A percentile compares a stretch with the other conserved stretches of the same genome.
phyloP scores from a whole-genome alignment of 1,284 basidiomycete genomes.

The Waitea zeae region DNA sequence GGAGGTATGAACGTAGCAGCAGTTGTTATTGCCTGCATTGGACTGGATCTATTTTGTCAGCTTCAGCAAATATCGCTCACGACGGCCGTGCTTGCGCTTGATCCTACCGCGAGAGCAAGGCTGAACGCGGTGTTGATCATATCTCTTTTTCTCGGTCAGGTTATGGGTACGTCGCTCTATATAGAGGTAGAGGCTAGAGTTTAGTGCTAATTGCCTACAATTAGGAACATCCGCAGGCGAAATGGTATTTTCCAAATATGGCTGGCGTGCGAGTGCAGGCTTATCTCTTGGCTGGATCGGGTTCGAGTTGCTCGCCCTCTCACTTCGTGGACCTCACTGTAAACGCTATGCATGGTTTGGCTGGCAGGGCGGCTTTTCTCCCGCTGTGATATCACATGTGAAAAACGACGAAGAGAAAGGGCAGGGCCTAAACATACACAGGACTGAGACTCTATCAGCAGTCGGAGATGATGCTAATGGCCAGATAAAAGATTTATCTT shows the following conservation, averaged over 20 bases:
- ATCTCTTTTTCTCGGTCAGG: conserved; percentile 8
- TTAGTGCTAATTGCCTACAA: no score
- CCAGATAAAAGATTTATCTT: no score
- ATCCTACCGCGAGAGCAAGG: conserved; percentile 22
- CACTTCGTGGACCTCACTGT: conserved; percentile 25
- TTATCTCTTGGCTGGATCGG: conserved; percentile 28
- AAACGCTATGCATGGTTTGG: conserved; percentile 20
- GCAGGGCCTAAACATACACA: no score
- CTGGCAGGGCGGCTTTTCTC: conserved; percentile 19
- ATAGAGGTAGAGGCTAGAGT: no score
- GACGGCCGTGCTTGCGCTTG: conserved; percentile 21
- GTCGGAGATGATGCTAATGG: no score
- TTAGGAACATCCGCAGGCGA: conserved; percentile 36
- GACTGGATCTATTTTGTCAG: conserved; percentile 31
- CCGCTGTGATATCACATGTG: no score
- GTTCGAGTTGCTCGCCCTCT: conserved; percentile 19
- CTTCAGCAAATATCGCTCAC: conserved; percentile 22
- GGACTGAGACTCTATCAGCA: no score
- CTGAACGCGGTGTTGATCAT: conserved; percentile 33
- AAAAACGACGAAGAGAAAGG: no score
- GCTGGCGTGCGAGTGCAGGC: conserved; percentile 31
- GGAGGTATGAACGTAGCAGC: conserved; percentile 26
- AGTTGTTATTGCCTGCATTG: conserved; percentile 24
- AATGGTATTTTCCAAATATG: conserved; percentile 27
- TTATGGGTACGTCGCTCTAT: no score